Evolutionary conservation across 176 grass and related monocot species (phyloP).

Genomic region (Ensete ventricosum): DNA sequence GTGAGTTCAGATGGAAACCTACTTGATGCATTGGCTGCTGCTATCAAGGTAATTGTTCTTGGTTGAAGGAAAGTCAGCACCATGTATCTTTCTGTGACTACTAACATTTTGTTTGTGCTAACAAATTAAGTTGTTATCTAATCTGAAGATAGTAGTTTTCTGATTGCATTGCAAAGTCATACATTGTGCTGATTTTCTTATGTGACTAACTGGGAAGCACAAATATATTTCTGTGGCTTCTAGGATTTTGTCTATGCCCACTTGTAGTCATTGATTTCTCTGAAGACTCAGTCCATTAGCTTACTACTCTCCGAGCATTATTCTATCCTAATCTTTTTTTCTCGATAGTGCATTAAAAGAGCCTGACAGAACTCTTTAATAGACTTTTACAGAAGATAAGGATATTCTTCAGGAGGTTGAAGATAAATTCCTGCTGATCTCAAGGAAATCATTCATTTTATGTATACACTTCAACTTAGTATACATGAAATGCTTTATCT

Average conservation of each 20-base stretch:
- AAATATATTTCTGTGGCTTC: not conserved
- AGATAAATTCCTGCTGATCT: too few species aligned
- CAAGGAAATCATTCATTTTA: too few species aligned
- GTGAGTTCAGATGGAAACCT: slow-evolving; percentile 94
- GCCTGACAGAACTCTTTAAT: too few species aligned
- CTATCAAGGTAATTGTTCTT: slow-evolving; percentile 56
- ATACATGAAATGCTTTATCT: too few species aligned
- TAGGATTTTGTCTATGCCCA: not conserved
- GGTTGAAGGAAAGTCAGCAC: not conserved
- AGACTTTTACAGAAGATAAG: too few species aligned
- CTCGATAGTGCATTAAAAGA: too few species aligned
- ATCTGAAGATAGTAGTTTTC: not conserved
- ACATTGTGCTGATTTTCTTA: not conserved
- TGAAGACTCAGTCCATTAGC: too few species aligned
- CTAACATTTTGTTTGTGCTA: not conserved
- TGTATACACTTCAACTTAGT: too few species aligned
- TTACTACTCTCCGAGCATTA: too few species aligned
- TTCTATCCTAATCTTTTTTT: too few species aligned
- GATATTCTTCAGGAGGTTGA: too few species aligned
- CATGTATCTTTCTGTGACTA: not conserved
- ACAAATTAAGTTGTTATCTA: not conserved
- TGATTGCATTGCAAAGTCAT: not conserved
- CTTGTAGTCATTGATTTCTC: not conserved
- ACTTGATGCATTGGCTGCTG: slow-evolving; percentile 72
- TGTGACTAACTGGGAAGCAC: not conserved